Conservation (phyloP, 768 basidiomycete species). For the Jaapia argillacea region DNA sequence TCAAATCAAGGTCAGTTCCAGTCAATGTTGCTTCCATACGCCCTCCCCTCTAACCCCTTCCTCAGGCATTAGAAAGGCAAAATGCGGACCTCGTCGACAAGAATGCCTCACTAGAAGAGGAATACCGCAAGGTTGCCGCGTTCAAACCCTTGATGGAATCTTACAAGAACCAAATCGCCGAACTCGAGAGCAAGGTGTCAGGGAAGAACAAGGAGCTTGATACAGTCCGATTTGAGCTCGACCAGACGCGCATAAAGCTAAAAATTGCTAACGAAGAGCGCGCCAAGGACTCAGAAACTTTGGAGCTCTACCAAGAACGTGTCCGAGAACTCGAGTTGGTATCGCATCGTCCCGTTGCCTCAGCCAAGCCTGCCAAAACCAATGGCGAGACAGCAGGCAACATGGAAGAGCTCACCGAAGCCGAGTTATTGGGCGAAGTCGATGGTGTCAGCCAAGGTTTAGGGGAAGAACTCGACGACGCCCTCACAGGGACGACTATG, state of each 20-base stretch:
- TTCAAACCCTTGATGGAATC: constrained; percentile 89
- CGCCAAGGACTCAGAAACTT: constrained; percentile 69
- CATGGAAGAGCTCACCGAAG: constrained; percentile 1
- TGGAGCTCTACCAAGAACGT: constrained; percentile 86
- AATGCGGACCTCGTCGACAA: constrained; percentile 88
- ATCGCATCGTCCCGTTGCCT: constrained; percentile 37
- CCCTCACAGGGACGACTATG: constrained; percentile 75
- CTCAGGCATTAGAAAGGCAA: constrained; percentile 81
- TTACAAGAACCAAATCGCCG: constrained; percentile 79
- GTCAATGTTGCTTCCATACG: background rate
- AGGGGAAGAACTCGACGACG: constrained; percentile 82
- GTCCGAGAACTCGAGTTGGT: constrained; percentile 78
- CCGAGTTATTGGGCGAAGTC: constrained; percentile 26
- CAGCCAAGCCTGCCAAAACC: constrained; percentile 16
- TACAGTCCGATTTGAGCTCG: constrained; percentile 63
- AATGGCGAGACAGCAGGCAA: constrained; percentile 13
- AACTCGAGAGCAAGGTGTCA: constrained; percentile 67
- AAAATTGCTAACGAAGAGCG: constrained; percentile 63
- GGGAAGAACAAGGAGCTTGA: constrained; percentile 63
- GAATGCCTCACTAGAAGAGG: constrained; percentile 87
- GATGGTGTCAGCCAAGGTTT: constrained; percentile 39
- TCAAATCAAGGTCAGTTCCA: constrained; percentile 70
- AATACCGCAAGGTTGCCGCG: constrained; percentile 76
- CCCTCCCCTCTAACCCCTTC: background rate
- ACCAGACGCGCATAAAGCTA: constrained; percentile 61